Conservation (phyloP, 805 yeast genomes). For the Clavispora carvajalis region DNA sequence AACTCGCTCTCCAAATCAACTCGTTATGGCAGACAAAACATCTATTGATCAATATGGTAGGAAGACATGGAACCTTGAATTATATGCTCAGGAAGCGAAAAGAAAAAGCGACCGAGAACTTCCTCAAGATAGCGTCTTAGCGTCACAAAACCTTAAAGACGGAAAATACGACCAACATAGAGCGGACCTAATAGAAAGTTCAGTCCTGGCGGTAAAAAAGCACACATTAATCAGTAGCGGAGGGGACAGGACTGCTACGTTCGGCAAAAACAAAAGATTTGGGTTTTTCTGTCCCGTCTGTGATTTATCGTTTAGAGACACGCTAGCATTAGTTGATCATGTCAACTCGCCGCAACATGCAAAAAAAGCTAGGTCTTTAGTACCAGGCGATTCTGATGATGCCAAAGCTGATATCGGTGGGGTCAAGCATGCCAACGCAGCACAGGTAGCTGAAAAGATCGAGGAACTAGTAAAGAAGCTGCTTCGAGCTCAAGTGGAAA, state of each 20-base stretch:
- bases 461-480: constrained; percentile 25
- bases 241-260: constrained; percentile 9
- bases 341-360: constrained; percentile 68
- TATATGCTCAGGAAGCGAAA: constrained; percentile 48
- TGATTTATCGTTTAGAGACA: constrained; percentile 75
- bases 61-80: constrained; percentile 68
- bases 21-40: constrained; percentile 17
- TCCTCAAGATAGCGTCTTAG: constrained; percentile 2
- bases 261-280: constrained; percentile 50
- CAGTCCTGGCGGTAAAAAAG: constrained; percentile 29
- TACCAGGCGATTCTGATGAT: constrained; percentile 1
- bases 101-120: constrained; percentile 5
- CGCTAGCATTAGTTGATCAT: constrained; percentile 77
- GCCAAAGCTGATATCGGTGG: constrained; percentile 21
- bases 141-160: constrained; percentile 4
- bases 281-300: constrained; percentile 86
- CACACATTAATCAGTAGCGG: constrained; percentile 29
- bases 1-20: not conserved
- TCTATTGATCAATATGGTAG: constrained; percentile 52
- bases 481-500: constrained; percentile 11
- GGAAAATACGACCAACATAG: constrained; percentile 23
- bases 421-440: constrained; percentile 28
- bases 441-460: constrained; percentile 28
- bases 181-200: constrained; percentile 24
- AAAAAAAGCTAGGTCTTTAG: constrained; percentile 25